Base-by-base conservation (phyloP, 495 filamentous ascomycete genomes). In the Penicillium ochrochloron region DNA sequence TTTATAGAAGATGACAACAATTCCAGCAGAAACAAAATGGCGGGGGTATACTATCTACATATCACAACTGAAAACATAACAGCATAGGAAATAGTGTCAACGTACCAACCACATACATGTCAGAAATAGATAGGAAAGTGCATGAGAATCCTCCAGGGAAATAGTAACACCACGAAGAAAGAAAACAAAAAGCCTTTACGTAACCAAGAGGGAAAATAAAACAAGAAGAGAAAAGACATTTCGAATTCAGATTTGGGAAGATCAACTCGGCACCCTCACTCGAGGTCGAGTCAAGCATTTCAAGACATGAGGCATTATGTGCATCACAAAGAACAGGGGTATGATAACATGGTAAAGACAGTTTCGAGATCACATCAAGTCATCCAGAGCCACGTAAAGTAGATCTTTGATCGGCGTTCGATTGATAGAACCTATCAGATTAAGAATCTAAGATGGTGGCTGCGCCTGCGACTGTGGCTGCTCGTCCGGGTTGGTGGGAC, bases 231-330 rank as follows among this genome's bases (percentile, higher is more conserved):
- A 21, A 48, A 7, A 17, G n/a, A 23, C 19, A 56, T 35, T 56
- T 62, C 51, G 39, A 65, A 65, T 67, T 69, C 61, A 63, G 61
- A 66, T 59, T 59, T 66, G 61, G 46, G 59, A 15, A 58, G 17
- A 67, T 59, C 58, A 63, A 66, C 56, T 58, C 54, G 23, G 19
- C 58, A 65, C 51, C 61, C 53, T 65, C 41, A 60, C 65, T 57
- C 59, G 33, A 57, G 34, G 21, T 14, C 23, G 60, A 64, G 66
- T 55, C 56, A 25, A 52, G 33, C 61, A 62, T 64, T 63, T 59
- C 61, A 69, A 61, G 63, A 64, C 71, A 70, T 68, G 65, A 67
- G 46, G 61, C 65, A 58, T 70, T 70, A 72, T 72, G 65, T 72
- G 63, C 66, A 74, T 70, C 69, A 70, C 54, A 70, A 53, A 33